Evolutionary conservation across 2,329 filamentous ascomycete genomes (phyloP).

Genomic region (Zymoseptoria crescenta): DNA sequence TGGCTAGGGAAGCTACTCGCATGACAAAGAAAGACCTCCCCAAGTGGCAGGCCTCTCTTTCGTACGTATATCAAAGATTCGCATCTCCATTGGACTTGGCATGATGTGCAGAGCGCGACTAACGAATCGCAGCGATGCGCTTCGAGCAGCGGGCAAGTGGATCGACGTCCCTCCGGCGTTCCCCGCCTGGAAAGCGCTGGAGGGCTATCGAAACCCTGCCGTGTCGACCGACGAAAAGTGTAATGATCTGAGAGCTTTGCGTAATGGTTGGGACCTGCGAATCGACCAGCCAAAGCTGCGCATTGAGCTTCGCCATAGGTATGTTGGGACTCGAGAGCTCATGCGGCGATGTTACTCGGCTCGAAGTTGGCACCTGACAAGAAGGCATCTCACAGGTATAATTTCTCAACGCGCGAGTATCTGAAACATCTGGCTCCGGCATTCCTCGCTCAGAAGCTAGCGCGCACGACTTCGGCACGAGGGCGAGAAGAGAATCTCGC

Average conservation of each 20-base stretch:
- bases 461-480: slow-evolving; percentile 11
- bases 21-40: slow-evolving; percentile 10
- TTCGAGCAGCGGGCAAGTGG: slow-evolving; percentile 1
- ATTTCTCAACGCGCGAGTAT: slow-evolving; percentile 32
- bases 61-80: too few species aligned
- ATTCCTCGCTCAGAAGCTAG: slow-evolving; percentile 26
- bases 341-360: too few species aligned
- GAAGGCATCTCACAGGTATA: slow-evolving; percentile 21
- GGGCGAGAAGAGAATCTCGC: slow-evolving; percentile 17
- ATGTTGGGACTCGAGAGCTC: not conserved
- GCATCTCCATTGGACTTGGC: too few species aligned
- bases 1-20: slow-evolving; percentile 27
- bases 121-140: not conserved
- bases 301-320: slow-evolving; percentile 22
- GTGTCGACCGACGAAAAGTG: slow-evolving; percentile 29
- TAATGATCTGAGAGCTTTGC: slow-evolving; percentile 23
- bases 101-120: not conserved
- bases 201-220: slow-evolving; percentile 32
- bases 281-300: slow-evolving; percentile 32
- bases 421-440: slow-evolving; percentile 34
- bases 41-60: slow-evolving; percentile 25
- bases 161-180: slow-evolving; percentile 20
- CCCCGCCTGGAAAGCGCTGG: slow-evolving; percentile 23
- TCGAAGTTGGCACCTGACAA: not conserved
- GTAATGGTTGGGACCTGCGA: slow-evolving; percentile 22